Evolutionary conservation across 2,329 filamentous ascomycete species (phyloP), one percentile per base, ranked within the genome.

Genomic region (Capronia coronata): DNA sequence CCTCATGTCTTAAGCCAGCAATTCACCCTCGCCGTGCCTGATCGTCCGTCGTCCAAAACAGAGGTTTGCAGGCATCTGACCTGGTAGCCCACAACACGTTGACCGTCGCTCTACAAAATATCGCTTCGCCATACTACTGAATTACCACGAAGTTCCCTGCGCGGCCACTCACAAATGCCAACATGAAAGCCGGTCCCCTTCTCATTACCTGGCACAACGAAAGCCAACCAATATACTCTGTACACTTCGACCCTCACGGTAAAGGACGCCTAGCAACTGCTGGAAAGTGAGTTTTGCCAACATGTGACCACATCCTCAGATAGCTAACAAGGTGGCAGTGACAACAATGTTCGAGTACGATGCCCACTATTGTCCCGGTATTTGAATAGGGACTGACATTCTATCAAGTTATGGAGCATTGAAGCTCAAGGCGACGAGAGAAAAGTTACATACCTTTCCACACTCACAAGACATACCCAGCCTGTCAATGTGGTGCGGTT

Each of bases 131-230:
- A 47, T 54, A 53, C 54, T 54, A 53, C 54, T 56, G 54, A 51
- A 34, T 29, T 25, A 41, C 48, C 6, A 19, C 43, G 40, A 34
- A 45, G 41, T 38, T 51, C 51, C 51, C 51, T 49, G 9, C 27
- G 18, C 37, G 51, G 54, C 50, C 54, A 38, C 32, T 54, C 46
- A 37, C 48, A 32, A 43, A 57, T 51, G 46, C 48, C 49, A 58
- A 69, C 67, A 98, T 98, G 93, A 97, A 94, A 79, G 90, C 89
- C 66, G 84, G 88, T 65, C 91, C 93, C 62, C 79, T 98, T 61
- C 91, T 97, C 66, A 91, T 98, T 72, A 88, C 94, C 75, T 98
- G 93, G 93, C 94, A 98, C 71, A 87, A 96, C 69, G 87, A 95
- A 66, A 95, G 94, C 72, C 83, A 87, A 62, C 93, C 93, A 51